phyloP scores from a whole-genome alignment of 2,329 filamentous ascomycete genomes.

The Aspergillus oerlinghausenensis region DNA sequence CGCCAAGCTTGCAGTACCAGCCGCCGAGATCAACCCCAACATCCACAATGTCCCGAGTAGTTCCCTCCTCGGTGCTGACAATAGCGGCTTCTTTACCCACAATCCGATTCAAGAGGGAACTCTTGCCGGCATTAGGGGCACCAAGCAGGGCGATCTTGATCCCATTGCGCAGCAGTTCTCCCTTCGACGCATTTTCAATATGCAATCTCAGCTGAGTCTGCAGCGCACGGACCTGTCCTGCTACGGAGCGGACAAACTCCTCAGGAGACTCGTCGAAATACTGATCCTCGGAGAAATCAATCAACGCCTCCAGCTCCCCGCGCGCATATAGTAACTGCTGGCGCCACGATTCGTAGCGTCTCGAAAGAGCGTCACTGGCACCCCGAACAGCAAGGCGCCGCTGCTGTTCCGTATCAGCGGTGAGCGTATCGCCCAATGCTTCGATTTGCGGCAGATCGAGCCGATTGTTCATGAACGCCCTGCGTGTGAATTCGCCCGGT shows the following conservation, averaged over 20 bases:
- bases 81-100: slow-evolving; percentile 93
- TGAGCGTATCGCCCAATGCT: slow-evolving; percentile 57
- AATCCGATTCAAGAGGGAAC: slow-evolving; percentile 83
- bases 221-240: slow-evolving; percentile 58
- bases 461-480: slow-evolving; percentile 82
- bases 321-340: slow-evolving; percentile 70
- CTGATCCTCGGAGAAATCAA: slow-evolving; percentile 96
- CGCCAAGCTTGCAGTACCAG: slow-evolving; percentile 88
- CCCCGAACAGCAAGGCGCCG: slow-evolving; percentile 79
- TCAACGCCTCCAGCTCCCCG: slow-evolving; percentile 88
- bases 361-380: slow-evolving; percentile 63
- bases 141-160: slow-evolving; percentile 84
- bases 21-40: slow-evolving; percentile 83
- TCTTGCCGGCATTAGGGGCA: slow-evolving; percentile 92
- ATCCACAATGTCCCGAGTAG: slow-evolving; percentile 90
- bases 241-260: slow-evolving; percentile 67
- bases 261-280: slow-evolving; percentile 86
- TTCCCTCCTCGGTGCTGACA: slow-evolving; percentile 87
- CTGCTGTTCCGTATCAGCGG: slow-evolving; percentile 83
- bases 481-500: slow-evolving; percentile 88
- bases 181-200: slow-evolving; percentile 71
- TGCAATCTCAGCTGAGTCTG: slow-evolving; percentile 62
- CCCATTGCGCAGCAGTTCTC: slow-evolving; percentile 77
- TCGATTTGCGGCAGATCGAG: slow-evolving; percentile 81
- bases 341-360: slow-evolving; percentile 80